These are phyloP conservation scores for Fusarium guadeloupense DNA, from an alignment of 2,329 filamentous ascomycete genomes.

Conservation along the genomic window DNA sequence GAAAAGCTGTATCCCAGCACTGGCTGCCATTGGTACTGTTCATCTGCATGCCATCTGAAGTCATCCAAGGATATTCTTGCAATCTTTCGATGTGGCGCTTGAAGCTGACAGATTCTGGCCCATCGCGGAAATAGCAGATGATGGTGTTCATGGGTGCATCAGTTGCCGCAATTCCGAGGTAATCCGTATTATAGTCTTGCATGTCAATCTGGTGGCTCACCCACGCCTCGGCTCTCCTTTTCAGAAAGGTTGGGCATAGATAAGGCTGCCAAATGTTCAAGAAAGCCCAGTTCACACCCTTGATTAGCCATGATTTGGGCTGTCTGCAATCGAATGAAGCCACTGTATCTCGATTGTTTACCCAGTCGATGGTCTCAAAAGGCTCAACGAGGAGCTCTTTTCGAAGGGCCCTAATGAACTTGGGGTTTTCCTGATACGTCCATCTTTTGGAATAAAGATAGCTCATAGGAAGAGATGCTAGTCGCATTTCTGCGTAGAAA, in stretches of 20 bases:
- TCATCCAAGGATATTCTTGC: conserved; percentile 89
- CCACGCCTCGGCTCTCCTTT: conserved; percentile 78
- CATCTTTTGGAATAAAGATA: conserved; percentile 87
- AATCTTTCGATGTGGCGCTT: conserved; percentile 80
- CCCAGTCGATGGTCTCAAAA: conserved; percentile 80
- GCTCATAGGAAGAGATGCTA: conserved; percentile 43
- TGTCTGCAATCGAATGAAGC: conserved; percentile 85
- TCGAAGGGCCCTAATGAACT: conserved; percentile 75
- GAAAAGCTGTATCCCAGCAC: conserved; percentile 92
- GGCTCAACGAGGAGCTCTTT: conserved; percentile 84
- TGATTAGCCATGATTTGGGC: conserved; percentile 85
- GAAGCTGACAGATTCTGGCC: conserved; percentile 76
- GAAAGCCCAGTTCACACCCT: conserved; percentile 77
- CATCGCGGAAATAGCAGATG: conserved; percentile 83
- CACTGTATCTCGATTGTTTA: conserved; percentile 81
- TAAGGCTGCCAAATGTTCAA: conserved; percentile 83
- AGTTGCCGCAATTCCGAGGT: conserved; percentile 84
- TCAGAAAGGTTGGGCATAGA: conserved; percentile 71
- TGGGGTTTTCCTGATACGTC: conserved; percentile 68
- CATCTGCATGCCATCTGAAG: conserved; percentile 87
- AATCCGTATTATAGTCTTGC: conserved; percentile 93
- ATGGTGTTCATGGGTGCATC: conserved; percentile 89
- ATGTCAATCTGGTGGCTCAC: conserved; percentile 83
- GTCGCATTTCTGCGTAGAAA: conserved; percentile 96
- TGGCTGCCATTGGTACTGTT: conserved; percentile 98